These are phyloP conservation scores for Aspergillus kassunensis DNA, from an alignment of 495 filamentous ascomycete genomes.

Conservation along the genomic window DNA sequence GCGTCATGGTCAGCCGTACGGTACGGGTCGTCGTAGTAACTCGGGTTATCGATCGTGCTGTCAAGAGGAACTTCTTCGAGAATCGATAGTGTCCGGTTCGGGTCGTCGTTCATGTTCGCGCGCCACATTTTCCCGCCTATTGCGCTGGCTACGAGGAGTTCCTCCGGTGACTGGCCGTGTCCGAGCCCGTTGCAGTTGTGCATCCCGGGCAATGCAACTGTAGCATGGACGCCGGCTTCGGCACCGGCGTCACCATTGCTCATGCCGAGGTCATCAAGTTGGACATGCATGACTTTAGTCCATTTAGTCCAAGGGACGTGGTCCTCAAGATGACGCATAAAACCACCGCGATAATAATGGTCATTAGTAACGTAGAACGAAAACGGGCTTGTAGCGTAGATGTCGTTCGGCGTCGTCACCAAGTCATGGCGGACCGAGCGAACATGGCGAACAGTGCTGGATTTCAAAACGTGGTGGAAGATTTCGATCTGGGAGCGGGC, in stretches of 20 bases:
- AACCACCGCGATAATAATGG: slow-evolving; percentile 48
- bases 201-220: slow-evolving; percentile 37
- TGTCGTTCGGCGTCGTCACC: slow-evolving; percentile 58
- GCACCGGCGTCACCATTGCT: slow-evolving; percentile 29
- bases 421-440: slow-evolving; percentile 40
- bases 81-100: slow-evolving; percentile 36
- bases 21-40: slow-evolving; percentile 49
- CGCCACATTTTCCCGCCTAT: slow-evolving; percentile 32
- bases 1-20: slow-evolving; percentile 33
- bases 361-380: slow-evolving; percentile 61
- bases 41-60: slow-evolving; percentile 53
- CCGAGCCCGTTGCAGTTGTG: slow-evolving; percentile 57
- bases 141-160: slow-evolving; percentile 47
- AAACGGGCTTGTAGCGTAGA: slow-evolving; percentile 44
- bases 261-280: slow-evolving; percentile 17
- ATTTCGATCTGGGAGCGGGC: slow-evolving; percentile 54
- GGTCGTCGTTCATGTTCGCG: slow-evolving; percentile 11
- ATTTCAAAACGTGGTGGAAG: slow-evolving; percentile 49
- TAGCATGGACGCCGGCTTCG: slow-evolving; percentile 36
- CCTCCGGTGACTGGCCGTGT: slow-evolving; percentile 41
- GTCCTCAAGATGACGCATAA: slow-evolving; percentile 42
- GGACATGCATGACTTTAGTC: slow-evolving; percentile 35
- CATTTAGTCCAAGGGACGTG: slow-evolving; percentile 33
- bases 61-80: slow-evolving; percentile 39
- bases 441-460: slow-evolving; percentile 33